Base-by-base conservation (phyloP, 2,329 filamentous ascomycete species). In the Alternaria solani region DNA sequence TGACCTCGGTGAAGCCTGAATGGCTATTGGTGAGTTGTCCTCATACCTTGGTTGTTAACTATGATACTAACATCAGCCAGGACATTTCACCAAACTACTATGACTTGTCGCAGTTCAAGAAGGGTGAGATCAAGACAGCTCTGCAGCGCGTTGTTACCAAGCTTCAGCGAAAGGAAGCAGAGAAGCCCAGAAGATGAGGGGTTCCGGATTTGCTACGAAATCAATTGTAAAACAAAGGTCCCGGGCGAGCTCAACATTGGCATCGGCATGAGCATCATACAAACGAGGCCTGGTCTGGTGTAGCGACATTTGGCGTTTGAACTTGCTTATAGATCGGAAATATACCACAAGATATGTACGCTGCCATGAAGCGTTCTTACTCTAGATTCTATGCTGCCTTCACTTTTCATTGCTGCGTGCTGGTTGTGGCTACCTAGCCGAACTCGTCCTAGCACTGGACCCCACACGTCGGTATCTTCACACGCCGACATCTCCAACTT, bases 11-110 rank as follows among this genome's bases (percentile, higher is more conserved):
- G 56, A 91, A 92, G 77, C 92, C 94, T 0, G 95, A 99, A 80
- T 99, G 95, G 95, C 83, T 99, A 63, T 77, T 98, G 80, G 92
- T 94, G 85, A 81, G 90, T 81, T 8, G 26, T 30, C 25, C 7
- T 7, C 28, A 12, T 20, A 39, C 4, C 8, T 38, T 4, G 23
- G 7, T 11, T 7, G 14, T 20, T 3, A 16, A 30, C 12, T 28
- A 20, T 28, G 18, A 9, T 34, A 38, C 75, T 65, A 64, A 67
- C 61, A 12, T 20, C 9, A 8, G 2, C 49, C 67, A 94, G 91
- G 95, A 99, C 79, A 96, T 98, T 66, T 93, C 95, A 5, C 94
- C 94, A 2, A 88, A 86, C 18, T 99, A 99, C 81, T 99, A 97
- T 79, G 93, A 99, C 73, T 79, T 97, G 11, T 85, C 89, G 1